These are phyloP conservation scores for Catunica adiposa DNA, from an alignment of 2,329 filamentous ascomycete genomes.

Conservation along the genomic window DNA sequence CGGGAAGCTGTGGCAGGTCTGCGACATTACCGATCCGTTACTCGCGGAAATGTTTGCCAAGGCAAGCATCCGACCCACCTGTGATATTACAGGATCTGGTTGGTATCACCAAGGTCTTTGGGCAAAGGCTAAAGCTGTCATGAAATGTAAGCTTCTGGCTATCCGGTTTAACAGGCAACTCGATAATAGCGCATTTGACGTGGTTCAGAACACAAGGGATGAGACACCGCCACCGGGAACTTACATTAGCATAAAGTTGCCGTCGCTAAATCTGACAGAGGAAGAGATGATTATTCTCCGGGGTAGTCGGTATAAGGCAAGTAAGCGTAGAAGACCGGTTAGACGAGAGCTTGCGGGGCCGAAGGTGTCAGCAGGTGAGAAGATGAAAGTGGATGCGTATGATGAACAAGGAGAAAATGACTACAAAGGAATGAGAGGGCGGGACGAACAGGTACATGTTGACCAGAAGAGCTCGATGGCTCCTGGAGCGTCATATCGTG, in stretches of 20 bases:
- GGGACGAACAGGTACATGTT: constrained; percentile 3
- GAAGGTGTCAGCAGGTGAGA: constrained; percentile 1
- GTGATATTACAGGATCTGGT: constrained; percentile 49
- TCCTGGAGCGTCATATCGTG: too few species aligned
- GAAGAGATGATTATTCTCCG: constrained; percentile 23
- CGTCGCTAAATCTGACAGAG: constrained; percentile 24
- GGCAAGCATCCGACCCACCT: constrained; percentile 39
- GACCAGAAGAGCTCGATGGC: too few species aligned
- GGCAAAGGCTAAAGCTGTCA: constrained; percentile 69
- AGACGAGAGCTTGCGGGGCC: constrained; percentile 17
- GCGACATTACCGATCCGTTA: constrained; percentile 73
- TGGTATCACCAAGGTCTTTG: constrained; percentile 75
- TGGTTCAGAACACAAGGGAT: constrained; percentile 24
- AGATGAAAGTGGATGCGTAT: constrained; percentile 9
- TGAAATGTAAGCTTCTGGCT: constrained; percentile 69
- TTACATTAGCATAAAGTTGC: constrained; percentile 24
- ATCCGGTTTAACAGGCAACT: constrained; percentile 41
- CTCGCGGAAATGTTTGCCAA: constrained; percentile 49
- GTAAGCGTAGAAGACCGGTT: constrained; percentile 15
- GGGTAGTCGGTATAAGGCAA: constrained; percentile 20
- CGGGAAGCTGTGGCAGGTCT: constrained; percentile 86
- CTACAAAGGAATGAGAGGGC: constrained; percentile 16
- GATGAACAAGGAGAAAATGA: constrained; percentile 7
- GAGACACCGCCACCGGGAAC: constrained; percentile 19
- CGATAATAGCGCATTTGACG: constrained; percentile 30